Evolutionary conservation across 805 yeast genomes (phyloP).

Genomic region (Myxozyma neotropica): DNA sequence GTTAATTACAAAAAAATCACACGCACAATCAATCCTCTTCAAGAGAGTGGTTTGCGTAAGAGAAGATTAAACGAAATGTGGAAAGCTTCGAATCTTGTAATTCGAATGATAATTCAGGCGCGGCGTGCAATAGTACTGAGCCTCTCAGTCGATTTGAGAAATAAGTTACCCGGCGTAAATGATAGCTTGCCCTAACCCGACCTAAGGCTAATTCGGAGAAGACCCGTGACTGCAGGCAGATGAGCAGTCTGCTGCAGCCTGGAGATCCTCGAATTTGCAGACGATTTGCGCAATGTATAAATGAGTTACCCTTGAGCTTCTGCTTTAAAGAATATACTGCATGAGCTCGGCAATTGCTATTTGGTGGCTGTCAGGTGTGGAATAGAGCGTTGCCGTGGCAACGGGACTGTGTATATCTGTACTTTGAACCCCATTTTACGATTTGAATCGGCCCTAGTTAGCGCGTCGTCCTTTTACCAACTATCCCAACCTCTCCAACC

Average conservation of each 20-base stretch:
- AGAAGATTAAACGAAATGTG: too few species aligned
- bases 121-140: too few species aligned
- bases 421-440: background rate
- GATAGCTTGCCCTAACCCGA: constrained; percentile 8
- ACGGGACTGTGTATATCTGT: constrained; percentile 7
- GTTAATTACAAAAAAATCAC: background rate
- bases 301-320: too few species aligned
- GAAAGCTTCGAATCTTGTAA: too few species aligned
- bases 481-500: background rate
- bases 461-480: background rate
- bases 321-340: too few species aligned
- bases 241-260: background rate
- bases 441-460: background rate
- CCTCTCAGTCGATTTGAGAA: too few species aligned
- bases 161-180: background rate
- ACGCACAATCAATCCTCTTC: background rate
- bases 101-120: too few species aligned
- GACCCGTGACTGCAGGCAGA: too few species aligned
- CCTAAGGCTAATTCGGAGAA: background rate
- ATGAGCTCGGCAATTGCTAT: too few species aligned
- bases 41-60: too few species aligned
- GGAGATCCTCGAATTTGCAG: too few species aligned
- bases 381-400: constrained; percentile 13
- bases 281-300: too few species aligned
- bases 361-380: background rate